These are phyloP conservation scores for Talaromyces liani DNA, from an alignment of 495 filamentous ascomycete species.

Conservation along the genomic window DNA sequence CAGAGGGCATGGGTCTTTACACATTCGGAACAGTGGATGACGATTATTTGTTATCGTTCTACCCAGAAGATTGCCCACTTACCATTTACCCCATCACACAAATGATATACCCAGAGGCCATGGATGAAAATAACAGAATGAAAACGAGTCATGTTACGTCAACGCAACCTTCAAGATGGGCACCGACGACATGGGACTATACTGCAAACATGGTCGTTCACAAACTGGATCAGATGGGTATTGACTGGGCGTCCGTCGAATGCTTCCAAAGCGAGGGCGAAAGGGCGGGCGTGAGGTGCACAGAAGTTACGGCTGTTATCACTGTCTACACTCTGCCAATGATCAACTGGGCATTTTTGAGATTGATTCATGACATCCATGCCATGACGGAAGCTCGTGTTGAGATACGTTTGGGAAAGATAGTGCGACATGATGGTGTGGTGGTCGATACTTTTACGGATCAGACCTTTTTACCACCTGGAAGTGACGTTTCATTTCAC, in stretches of 20 bases:
- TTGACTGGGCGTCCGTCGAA: conserved; percentile 6
- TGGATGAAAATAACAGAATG: background rate
- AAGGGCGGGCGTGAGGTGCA: background rate
- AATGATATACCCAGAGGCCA: background rate
- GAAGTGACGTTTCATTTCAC: background rate
- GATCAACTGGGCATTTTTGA: background rate
- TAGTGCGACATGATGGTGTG: background rate
- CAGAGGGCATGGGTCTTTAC: background rate
- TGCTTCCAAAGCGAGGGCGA: background rate
- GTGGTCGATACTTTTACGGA: background rate
- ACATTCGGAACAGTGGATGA: background rate
- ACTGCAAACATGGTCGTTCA: background rate
- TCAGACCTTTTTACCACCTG: background rate
- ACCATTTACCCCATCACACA: background rate
- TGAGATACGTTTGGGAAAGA: background rate
- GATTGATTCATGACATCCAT: background rate
- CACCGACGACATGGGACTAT: background rate
- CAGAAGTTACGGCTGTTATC: background rate
- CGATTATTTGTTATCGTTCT: background rate
- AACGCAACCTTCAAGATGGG: background rate
- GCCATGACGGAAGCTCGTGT: background rate
- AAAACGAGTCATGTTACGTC: background rate
- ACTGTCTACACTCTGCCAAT: background rate
- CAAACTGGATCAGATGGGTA: background rate
- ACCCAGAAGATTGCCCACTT: background rate